These are phyloP conservation scores for Telfairia occidentalis DNA, from an alignment of 331 rosid genomes.

Conservation along the genomic window DNA sequence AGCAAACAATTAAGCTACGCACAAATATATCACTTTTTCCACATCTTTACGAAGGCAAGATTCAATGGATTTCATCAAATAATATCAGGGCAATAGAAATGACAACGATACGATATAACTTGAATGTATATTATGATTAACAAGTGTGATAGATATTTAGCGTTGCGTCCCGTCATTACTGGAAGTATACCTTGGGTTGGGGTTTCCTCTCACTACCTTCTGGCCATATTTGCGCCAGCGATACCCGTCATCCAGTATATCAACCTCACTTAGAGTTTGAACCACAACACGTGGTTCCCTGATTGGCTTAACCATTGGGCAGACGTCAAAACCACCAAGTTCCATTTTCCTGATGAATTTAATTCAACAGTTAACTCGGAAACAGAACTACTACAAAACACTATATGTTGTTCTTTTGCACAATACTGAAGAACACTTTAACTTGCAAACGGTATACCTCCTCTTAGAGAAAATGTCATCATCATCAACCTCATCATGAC, in stretches of 20 bases:
- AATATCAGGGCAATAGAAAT: not conserved
- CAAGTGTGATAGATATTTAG: not conserved
- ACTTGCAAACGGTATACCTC: slow-evolving; percentile 40
- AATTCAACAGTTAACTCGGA: slow-evolving; percentile 9
- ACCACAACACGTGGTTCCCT: slow-evolving; percentile 97
- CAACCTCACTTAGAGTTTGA: slow-evolving; percentile 94
- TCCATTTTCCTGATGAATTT: slow-evolving; percentile 71
- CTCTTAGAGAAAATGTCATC: slow-evolving; percentile 70
- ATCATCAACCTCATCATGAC: slow-evolving; percentile 54
- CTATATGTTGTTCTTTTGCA: not conserved
- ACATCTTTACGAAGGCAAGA: not conserved
- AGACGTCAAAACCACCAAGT: slow-evolving; percentile 44
- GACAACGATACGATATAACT: not conserved
- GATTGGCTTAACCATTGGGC: slow-evolving; percentile 80
- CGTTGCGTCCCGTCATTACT: slow-evolving; percentile 8
- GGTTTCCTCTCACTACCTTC: slow-evolving; percentile 98
- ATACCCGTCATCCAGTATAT: slow-evolving; percentile 95
- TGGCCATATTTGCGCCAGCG: slow-evolving; percentile 99
- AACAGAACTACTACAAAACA: not conserved
- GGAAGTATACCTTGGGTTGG: slow-evolving; percentile 76
- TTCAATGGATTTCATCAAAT: not conserved
- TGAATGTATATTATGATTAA: not conserved
- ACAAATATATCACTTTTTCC: not conserved
- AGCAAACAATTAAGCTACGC: not conserved
- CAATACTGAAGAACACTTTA: not conserved